phyloP scores from a whole-genome alignment of 192 early-diverging fungal genomes.

The Entophlyctis luteolus region DNA sequence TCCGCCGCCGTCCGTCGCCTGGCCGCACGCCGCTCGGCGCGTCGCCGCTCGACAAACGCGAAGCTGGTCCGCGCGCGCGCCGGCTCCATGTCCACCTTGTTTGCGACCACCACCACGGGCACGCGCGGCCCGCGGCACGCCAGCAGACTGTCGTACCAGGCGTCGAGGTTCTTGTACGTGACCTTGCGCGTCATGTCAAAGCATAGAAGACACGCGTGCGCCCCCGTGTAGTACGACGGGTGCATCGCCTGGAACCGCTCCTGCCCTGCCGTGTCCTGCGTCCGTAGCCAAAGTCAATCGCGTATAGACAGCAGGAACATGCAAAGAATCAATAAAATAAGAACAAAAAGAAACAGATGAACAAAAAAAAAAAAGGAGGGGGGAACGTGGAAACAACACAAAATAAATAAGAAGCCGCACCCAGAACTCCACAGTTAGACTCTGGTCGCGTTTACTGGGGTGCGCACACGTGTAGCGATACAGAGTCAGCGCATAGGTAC shows the following conservation, averaged over 20 bases:
- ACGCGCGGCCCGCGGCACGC: conserved; percentile 34
- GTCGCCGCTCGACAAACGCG: conserved; percentile 46
- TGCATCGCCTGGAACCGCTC: conserved; percentile 59
- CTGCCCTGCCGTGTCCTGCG: conserved; percentile 60
- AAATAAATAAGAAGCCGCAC: not conserved
- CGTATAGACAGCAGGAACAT: no score
- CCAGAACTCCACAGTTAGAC: conserved; percentile 49
- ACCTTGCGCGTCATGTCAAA: conserved; percentile 63
- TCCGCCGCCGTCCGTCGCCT: conserved; percentile 2
- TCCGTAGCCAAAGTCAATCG: no score
- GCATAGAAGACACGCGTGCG: conserved; percentile 48
- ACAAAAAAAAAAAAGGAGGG: conserved; percentile 2
- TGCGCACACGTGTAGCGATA: conserved; percentile 43
- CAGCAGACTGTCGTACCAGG: conserved; percentile 54
- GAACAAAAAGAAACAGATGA: not conserved
- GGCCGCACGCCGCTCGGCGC: conserved; percentile 31
- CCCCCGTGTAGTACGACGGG: conserved; percentile 51
- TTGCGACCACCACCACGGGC: conserved; percentile 57
- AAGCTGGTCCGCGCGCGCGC: conserved; percentile 49
- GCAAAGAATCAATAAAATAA: no score
- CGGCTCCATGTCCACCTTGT: conserved; percentile 59
- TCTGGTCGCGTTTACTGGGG: conserved; percentile 26
- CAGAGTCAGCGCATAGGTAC: conserved; percentile 56
- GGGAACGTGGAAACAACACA: not conserved
- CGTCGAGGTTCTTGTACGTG: conserved; percentile 60